A percentile compares a stretch with the other conserved stretches of the same genome.
Conservation (phyloP, 176 grass and related monocot genomes). For the Eragrostis nindensis region DNA sequence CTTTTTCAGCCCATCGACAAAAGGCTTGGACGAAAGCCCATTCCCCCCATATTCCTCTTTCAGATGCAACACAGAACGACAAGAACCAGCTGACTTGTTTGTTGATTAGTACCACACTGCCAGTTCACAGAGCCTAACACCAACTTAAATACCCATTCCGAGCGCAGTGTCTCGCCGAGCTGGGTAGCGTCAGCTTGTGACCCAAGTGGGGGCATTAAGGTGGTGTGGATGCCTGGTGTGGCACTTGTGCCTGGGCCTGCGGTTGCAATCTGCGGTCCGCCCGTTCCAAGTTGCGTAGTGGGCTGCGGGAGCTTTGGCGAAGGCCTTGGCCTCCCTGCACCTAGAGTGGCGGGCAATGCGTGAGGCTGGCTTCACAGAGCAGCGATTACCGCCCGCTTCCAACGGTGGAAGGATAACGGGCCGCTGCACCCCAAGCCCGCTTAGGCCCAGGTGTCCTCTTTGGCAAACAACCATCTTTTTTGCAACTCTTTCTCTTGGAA, state of each 20-base stretch:
- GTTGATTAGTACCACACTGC: slow-evolving; percentile 18
- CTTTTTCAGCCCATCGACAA: not conserved
- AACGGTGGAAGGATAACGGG: slow-evolving; percentile 49
- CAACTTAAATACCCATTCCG: not conserved
- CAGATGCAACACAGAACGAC: not conserved
- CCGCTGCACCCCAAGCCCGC: not conserved
- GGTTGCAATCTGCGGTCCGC: not conserved
- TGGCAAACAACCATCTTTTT: slow-evolving; percentile 12
- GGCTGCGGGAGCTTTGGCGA: not conserved
- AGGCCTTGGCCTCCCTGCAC: not conserved
- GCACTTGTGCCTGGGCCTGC: not conserved
- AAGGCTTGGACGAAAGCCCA: not conserved
- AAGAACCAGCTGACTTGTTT: not conserved
- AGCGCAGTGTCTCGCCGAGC: not conserved
- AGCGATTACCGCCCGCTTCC: slow-evolving; percentile 38
- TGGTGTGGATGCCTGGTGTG: slow-evolving; percentile 22
- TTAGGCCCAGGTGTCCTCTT: not conserved
- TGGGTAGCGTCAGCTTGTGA: slow-evolving; percentile 10
- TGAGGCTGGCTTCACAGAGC: slow-evolving; percentile 59
- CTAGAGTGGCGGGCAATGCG: slow-evolving; percentile 13
- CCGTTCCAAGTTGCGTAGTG: slow-evolving; percentile 42
- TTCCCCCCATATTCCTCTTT: not conserved
- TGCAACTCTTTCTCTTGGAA: too few relatives aligned
- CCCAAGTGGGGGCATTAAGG: slow-evolving; percentile 29
- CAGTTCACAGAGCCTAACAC: not conserved